A percentile compares a stretch with the other conserved stretches of the same genome.
These are phyloP conservation scores for Hypomontagnella monticulosa DNA, from an alignment of 495 filamentous ascomycete genomes.

Conservation along the genomic window DNA sequence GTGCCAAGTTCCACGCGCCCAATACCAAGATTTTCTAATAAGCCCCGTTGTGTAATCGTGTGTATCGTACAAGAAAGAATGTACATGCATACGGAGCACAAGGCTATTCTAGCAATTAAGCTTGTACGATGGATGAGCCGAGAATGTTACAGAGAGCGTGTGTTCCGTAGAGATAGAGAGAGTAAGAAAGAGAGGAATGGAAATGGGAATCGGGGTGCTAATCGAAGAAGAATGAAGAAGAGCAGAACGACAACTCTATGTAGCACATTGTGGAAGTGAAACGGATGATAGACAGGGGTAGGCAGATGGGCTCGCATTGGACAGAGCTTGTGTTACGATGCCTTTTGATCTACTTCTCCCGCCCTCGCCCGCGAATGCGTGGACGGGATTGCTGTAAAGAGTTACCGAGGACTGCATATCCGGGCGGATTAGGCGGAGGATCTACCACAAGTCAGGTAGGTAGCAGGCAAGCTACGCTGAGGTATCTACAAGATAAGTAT, in stretches of 20 bases:
- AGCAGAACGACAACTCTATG: too few relatives aligned
- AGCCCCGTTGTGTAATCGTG: too few relatives aligned
- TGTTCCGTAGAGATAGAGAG: neutral
- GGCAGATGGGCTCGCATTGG: neutral
- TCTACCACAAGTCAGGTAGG: constrained; percentile 18
- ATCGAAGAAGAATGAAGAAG: too few relatives aligned
- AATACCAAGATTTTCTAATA: neutral
- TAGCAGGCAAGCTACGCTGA: neutral
- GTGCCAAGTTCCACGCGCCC: constrained; percentile 12
- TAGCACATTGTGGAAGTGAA: neutral
- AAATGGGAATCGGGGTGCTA: too few relatives aligned
- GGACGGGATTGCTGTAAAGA: constrained; percentile 16
- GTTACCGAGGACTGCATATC: constrained; percentile 24
- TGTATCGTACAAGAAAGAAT: neutral
- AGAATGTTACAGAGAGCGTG: neutral
- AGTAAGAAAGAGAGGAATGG: neutral
- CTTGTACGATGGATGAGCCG: constrained; percentile 3
- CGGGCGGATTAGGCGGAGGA: constrained; percentile 16
- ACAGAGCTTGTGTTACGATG: neutral
- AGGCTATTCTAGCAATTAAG: constrained; percentile 4
- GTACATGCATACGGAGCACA: constrained; percentile 1
- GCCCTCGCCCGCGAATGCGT: constrained; percentile 8
- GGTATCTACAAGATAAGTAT: neutral
- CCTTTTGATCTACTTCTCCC: constrained; percentile 2
- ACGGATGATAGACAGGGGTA: neutral